Evolutionary conservation across 139 green algal species (phyloP).

Genomic region (Chlorella ohadii): DNA sequence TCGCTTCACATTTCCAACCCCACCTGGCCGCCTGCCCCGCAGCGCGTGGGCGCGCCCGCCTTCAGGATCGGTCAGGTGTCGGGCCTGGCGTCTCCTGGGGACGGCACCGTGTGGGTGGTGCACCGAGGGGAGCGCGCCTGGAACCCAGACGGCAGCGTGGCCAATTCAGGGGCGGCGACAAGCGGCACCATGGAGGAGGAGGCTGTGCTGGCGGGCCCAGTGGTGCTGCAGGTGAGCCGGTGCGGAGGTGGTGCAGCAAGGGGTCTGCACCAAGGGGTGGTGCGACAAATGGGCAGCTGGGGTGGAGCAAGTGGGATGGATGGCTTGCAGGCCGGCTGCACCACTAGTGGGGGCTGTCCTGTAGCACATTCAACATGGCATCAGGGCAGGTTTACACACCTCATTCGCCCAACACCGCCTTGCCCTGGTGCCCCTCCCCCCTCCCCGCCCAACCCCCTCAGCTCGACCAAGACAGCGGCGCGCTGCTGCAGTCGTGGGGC

Average conservation of each 20-base stretch:
- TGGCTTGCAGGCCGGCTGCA: too few species aligned
- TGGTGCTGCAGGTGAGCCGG: slow-evolving; percentile 48
- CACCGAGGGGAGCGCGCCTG: slow-evolving; percentile 68
- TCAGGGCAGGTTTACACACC: too few species aligned
- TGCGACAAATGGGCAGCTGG: too few species aligned
- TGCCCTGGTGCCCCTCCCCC: not conserved
- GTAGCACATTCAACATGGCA: too few species aligned
- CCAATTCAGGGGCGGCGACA: not conserved
- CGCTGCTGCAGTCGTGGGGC: slow-evolving; percentile 55
- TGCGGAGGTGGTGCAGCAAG: not conserved
- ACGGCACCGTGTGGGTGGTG: slow-evolving; percentile 77
- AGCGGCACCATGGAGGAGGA: slow-evolving; percentile 54
- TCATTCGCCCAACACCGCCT: too few species aligned
- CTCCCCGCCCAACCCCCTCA: not conserved
- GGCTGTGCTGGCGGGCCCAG: slow-evolving; percentile 42
- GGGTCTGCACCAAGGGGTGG: too few species aligned
- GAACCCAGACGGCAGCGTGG: slow-evolving; percentile 53
- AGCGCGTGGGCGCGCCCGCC: too few species aligned
- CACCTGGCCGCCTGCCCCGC: too few species aligned
- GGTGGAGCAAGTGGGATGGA: not conserved
- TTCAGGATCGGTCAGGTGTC: slow-evolving; percentile 43
- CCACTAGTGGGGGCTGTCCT: too few species aligned
- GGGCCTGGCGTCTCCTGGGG: slow-evolving; percentile 35
- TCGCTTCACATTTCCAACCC: too few species aligned
- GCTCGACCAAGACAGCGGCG: slow-evolving; percentile 66